Conservation (phyloP, 2,329 filamentous ascomycete species). For the Penicillium sp. region DNA sequence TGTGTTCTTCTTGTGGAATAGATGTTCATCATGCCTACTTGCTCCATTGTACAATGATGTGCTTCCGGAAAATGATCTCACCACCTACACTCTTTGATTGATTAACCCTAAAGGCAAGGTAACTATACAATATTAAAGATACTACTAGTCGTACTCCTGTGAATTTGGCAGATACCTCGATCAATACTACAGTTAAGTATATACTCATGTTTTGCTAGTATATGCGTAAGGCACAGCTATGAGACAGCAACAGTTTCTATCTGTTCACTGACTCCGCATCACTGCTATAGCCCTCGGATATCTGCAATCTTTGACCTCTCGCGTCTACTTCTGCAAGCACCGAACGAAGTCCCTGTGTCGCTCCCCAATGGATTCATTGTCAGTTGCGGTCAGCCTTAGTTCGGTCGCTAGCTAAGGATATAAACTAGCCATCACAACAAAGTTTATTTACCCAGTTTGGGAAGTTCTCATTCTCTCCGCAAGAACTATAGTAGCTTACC, state of each 20-base stretch:
- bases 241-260: no score
- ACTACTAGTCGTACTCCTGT: neutral
- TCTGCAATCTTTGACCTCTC: neutral
- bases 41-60: neutral
- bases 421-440: neutral
- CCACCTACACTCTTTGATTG: neutral
- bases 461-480: neutral
- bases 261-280: neutral
- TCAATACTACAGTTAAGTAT: neutral
- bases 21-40: neutral
- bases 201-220: neutral
- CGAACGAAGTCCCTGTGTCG: neutral
- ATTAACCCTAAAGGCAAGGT: neutral
- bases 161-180: neutral
- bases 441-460: neutral
- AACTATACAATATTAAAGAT: neutral
- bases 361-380: no score
- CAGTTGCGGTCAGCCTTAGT: no score
- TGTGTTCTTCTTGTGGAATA: neutral
- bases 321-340: neutral
- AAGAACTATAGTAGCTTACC: neutral
- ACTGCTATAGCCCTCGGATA: neutral
- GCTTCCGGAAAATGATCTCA: neutral
- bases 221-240: neutral
- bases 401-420: neutral